Base-by-base conservation (phyloP, 1,284 basidiomycete genomes). In the Moesziomyces antarcticus region DNA sequence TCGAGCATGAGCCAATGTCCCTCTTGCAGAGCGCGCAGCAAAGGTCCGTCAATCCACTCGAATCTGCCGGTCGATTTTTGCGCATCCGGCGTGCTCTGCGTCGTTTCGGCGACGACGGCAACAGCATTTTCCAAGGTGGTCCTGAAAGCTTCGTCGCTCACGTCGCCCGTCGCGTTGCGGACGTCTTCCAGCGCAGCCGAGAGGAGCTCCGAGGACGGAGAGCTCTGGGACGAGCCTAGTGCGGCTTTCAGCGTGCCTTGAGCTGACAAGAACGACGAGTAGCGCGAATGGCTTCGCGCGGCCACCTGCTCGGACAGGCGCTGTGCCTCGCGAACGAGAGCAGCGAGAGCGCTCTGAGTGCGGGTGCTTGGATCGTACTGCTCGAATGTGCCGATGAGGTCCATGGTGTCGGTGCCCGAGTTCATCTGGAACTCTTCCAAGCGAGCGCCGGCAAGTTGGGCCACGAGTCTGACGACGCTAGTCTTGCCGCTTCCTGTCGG, bases 1-100 rank as follows among this genome's bases (percentile, higher is more conserved):
- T 97, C 93, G 56, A 99, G 88, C 46, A 98, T 87, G 50, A 97
- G 86, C 95, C 97, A 98, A 73, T 91, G 87, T 1, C 97, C 97
- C 22, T 88, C 86, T 82, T 91, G 91, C 87, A 99, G 89, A 1
- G 97, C 94, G 46, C 87, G 88, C 27, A 98, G 88, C 20, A 99
- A 87, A n/a, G 94, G 93, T 1, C 97, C 97, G 82, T 99, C 96
- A 11, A 94, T 88, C 97, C 97, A 99, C 78, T 93, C 92, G 82
- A 99, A 97, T 18, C 89, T 88, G 20, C 91, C 90, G 0, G 83
- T 57, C 10, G 69, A 20, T 11, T 20, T 20, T 25, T 56, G 48
- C 7, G 52, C 13, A 42, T 58, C 48, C 7, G 27, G 24, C 5
- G 52, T 13, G 35, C 30, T 45, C 22, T 62, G 58, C 46, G 35